Evolutionary conservation across 23 red algal genomes (phyloP), one percentile per base, ranked within the genome.

Genomic region (Rhodosorus marinus): DNA sequence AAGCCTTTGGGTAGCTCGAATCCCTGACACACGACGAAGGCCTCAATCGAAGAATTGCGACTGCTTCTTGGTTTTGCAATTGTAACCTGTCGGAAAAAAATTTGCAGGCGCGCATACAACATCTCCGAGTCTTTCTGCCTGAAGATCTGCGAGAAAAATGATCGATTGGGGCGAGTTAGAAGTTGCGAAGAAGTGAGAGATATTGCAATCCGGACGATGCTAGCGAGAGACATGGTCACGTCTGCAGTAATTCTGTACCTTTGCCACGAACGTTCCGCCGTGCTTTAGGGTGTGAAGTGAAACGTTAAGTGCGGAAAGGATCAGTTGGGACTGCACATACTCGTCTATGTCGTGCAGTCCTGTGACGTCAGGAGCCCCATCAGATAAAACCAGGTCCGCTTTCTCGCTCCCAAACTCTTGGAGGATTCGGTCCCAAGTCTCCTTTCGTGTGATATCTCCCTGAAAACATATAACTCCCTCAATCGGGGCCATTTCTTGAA

Each of bases 361-460:
- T 14, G 86, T 82, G 17, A 93, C 86, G 40, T 93, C 86, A 15
- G 86, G 76, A 14, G 86, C 86, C 24, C 86, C 86, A 53, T 93
- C 86, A 24, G 67, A 69, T 11, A 88, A 24, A 11, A 77, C 70
- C 20, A 88, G 27, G 1, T 76, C 63, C 32, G 60, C 81, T 20
- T 20, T 31, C 11, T 22, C 26, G 24, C 32, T 40, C 19, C 24
- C 65, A 8, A 83, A 50, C 30, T 24, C 24, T 4, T 8, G 2
- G 20, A 1, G 23, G 45, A 92, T 64, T 6, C 26, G n/a, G 14
- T 74, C 33, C 5, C 79, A 29, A 27, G 72, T 81, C 17, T 20
- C 52, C n/a, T 19, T 21, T 7, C 57, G 57, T 6, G 82, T 92
- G 57, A 92, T 92, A 42, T 92, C 82, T 8, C 62, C 72, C 33